Conservation (phyloP, 768 basidiomycete species). For the Tylopilus sp. region DNA sequence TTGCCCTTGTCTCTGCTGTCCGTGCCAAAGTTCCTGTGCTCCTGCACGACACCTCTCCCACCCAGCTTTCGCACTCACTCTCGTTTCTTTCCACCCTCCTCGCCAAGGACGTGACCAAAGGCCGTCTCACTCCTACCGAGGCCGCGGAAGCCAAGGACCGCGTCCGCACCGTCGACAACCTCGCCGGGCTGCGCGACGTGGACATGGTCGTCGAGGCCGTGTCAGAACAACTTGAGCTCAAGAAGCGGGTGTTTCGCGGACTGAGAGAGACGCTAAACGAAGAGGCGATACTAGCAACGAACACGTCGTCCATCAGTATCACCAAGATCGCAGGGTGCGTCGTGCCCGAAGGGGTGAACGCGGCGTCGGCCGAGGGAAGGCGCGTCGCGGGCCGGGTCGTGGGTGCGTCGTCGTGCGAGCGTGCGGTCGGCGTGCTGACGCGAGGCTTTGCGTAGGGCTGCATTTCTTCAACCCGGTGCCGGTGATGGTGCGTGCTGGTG, state of each 20-base stretch:
- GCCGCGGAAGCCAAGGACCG: slow-evolving; percentile 72
- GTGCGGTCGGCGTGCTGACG: background rate
- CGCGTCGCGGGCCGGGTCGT: slow-evolving; percentile 73
- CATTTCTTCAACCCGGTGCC: slow-evolving; percentile 98
- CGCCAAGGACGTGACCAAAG: slow-evolving; percentile 86
- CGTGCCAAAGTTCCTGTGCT: slow-evolving; percentile 84
- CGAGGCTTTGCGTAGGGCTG: slow-evolving; percentile 47
- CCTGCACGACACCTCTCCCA: slow-evolving; percentile 74
- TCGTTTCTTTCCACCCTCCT: slow-evolving; percentile 77
- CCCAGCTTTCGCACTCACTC: slow-evolving; percentile 73
- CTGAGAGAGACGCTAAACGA: slow-evolving; percentile 68
- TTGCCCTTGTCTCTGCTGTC: slow-evolving; percentile 82
- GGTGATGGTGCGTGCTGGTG: slow-evolving; percentile 66
- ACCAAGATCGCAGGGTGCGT: slow-evolving; percentile 89
- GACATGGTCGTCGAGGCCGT: slow-evolving; percentile 96
- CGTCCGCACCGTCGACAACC: slow-evolving; percentile 56
- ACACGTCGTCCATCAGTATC: slow-evolving; percentile 93
- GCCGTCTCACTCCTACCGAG: slow-evolving; percentile 61
- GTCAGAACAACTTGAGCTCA: slow-evolving; percentile 77
- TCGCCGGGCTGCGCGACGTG: slow-evolving; percentile 67
- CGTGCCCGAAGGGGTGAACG: slow-evolving; percentile 51
- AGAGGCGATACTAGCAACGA: slow-evolving; percentile 80
- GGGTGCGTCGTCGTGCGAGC: slow-evolving; percentile 44
- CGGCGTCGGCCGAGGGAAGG: slow-evolving; percentile 63
- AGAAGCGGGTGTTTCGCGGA: slow-evolving; percentile 69